Base-by-base conservation (phyloP, 345 rosid species). In the Hevea brasiliensis region DNA sequence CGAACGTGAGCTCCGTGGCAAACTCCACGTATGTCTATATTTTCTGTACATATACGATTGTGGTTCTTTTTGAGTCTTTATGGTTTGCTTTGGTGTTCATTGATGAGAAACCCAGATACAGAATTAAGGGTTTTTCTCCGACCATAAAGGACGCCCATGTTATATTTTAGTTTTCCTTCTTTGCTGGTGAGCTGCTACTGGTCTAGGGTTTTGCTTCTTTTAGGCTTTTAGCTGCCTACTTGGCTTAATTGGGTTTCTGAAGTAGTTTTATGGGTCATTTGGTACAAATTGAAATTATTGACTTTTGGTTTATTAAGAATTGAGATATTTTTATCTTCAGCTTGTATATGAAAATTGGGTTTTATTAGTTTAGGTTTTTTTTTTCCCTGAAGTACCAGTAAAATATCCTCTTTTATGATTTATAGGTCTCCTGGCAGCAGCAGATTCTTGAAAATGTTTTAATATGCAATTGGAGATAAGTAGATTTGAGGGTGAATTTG, bases 1-100 rank as follows among this genome's bases (percentile, higher is more conserved):
- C 68, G 99, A 96, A 68, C 97, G 99, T 56, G 99, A 96, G 71
- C 99, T 96, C 76, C 97, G 99, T 61, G 99, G 99, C 82, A 95
- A 95, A 87, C 97, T 95, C 74, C 99, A 95, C 77, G 99, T 91
- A 72, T 27, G 80, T 14, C 8, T 21, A 29, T 41, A 59, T 24
- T 13, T 17, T 8, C n/a, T 15, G 18, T 27, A 35, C 7, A 21
- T 54, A n/a, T 53, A 4, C 26, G 42, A 40, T 7, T 45, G 18
- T 8, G 23, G 27, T 32, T 23, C 21, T 61, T 29, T 7, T 55
- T 3, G 55, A 17, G 21, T 17, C n/a, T 50, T 50, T 50, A 17
- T 18, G 17, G 21, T 15, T 50, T 20, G n/a, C 17, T 50, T 21
- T 12, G 32, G 26, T 48, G 21, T 44, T 55, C 70, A 54, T 41